Conservation (phyloP, 331 rosid genomes). For the Cydonia oblonga region DNA sequence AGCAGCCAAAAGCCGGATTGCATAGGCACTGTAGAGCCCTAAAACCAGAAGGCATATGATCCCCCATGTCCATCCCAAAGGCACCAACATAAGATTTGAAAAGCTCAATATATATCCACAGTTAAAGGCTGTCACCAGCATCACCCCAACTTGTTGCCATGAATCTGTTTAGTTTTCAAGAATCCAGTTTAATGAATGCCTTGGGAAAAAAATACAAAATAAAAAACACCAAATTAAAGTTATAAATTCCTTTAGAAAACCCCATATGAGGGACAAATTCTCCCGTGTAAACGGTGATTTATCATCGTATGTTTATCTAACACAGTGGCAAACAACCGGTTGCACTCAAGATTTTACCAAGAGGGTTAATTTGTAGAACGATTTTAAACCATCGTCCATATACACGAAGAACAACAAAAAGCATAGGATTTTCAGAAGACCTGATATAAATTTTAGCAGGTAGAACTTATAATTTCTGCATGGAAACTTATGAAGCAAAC, state of each 20-base stretch:
- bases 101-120: constrained; percentile 48
- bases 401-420: not conserved
- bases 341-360: no score
- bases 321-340: no score
- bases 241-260: no score
- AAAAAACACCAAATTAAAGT: not conserved
- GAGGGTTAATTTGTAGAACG: no score
- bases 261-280: no score
- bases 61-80: constrained; percentile 62
- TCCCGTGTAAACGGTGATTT: no score
- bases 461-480: no score
- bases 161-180: constrained; percentile 30
- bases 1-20: constrained; percentile 50
- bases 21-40: constrained; percentile 54
- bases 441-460: not conserved
- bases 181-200: not conserved
- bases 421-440: not conserved
- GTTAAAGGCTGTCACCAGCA: constrained; percentile 39
- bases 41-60: constrained; percentile 28
- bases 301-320: no score
- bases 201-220: not conserved
- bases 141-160: constrained; percentile 59
- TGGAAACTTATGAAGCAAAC: no score
- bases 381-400: no score
- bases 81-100: constrained; percentile 40